A percentile compares a stretch with the other conserved stretches of the same genome.
phyloP scores from a whole-genome alignment of 371 early-diverging fungal genomes.

The Actinomucor elegans region DNA sequence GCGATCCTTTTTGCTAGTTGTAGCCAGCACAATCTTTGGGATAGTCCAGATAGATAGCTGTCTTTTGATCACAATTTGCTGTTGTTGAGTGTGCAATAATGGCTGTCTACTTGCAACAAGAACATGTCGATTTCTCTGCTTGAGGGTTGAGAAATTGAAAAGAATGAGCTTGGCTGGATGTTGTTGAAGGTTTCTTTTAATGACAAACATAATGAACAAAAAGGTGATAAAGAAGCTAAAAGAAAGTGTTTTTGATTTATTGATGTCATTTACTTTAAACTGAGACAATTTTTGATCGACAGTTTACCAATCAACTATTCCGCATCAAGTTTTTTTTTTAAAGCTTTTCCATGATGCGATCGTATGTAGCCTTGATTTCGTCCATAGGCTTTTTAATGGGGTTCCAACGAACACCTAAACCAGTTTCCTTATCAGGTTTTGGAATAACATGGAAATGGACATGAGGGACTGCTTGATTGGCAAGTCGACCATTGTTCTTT shows the following conservation, averaged over 20 bases:
- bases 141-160: too few species aligned
- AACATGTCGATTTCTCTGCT: too few species aligned
- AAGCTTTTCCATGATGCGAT: slow-evolving; percentile 24
- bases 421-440: slow-evolving; percentile 68
- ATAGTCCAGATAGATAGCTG: slow-evolving; percentile 30
- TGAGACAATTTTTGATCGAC: slow-evolving; percentile 1
- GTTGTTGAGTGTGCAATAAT: too few species aligned
- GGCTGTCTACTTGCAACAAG: too few species aligned
- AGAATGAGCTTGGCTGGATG: too few species aligned
- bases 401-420: slow-evolving; percentile 74
- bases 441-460: slow-evolving; percentile 94
- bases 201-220: slow-evolving; percentile 1
- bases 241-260: background rate
- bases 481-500: slow-evolving; percentile 83
- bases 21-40: slow-evolving; percentile 27
- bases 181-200: background rate
- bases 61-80: slow-evolving; percentile 9
- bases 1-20: slow-evolving; percentile 24
- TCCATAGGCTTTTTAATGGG: slow-evolving; percentile 34
- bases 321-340: slow-evolving; percentile 7
- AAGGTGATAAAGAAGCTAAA: background rate
- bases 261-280: background rate
- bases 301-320: background rate
- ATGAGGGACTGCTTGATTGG: slow-evolving; percentile 81
- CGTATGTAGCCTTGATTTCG: slow-evolving; percentile 30